These are phyloP conservation scores for Hypomyces rosellus DNA, from an alignment of 2,329 filamentous ascomycete genomes.

Conservation along the genomic window DNA sequence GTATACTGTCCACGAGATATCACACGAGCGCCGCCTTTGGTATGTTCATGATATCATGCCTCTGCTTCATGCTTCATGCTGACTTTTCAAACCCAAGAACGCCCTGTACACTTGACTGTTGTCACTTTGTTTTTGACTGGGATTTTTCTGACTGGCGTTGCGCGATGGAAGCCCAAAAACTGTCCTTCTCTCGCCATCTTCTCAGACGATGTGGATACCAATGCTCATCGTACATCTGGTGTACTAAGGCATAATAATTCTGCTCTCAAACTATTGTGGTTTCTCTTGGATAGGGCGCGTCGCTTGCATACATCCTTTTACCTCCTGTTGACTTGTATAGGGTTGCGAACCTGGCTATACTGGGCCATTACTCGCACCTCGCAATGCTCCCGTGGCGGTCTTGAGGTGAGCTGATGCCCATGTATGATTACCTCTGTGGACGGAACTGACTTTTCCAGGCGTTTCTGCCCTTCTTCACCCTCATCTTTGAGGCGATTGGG, in stretches of 20 bases:
- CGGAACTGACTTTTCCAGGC: conserved; percentile 16
- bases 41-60: conserved; percentile 15
- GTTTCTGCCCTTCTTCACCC: conserved; percentile 21
- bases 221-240: background rate
- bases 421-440: background rate
- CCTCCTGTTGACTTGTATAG: conserved; percentile 7
- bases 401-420: conserved; percentile 23
- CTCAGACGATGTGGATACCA: background rate
- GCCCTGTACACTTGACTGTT: conserved; percentile 30
- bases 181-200: background rate
- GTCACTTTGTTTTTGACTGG: conserved; percentile 9
- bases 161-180: background rate
- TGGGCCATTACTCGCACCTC: conserved; percentile 28
- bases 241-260: background rate
- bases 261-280: background rate
- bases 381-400: conserved; percentile 24
- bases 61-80: background rate
- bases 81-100: conserved; percentile 17
- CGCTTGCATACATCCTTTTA: background rate
- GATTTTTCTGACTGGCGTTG: background rate
- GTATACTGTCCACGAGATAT: conserved; percentile 26
- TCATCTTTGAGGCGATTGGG: background rate
- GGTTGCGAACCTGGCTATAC: conserved; percentile 18
- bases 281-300: background rate
- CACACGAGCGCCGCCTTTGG: conserved; percentile 31